These are phyloP conservation scores for Lathyrus oleraceus DNA, from an alignment of 306 rosid genomes.

Conservation along the genomic window DNA sequence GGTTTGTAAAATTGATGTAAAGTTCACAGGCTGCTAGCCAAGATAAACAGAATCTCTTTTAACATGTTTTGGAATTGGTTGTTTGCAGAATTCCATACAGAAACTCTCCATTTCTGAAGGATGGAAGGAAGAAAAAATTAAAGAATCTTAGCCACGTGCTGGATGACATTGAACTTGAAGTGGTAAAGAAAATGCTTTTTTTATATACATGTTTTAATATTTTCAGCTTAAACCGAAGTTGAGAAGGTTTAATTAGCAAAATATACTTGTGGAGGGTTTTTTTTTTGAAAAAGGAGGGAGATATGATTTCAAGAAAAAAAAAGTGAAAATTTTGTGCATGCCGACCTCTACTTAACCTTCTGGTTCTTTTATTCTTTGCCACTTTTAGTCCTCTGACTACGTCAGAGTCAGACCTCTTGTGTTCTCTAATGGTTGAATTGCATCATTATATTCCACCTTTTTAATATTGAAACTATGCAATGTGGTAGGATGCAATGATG, in stretches of 20 bases:
- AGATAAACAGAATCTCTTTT: background rate
- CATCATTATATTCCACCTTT: slow-evolving; percentile 24
- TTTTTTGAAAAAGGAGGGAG: background rate
- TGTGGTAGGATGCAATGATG: slow-evolving; percentile 66
- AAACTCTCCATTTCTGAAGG: slow-evolving; percentile 49
- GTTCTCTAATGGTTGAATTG: slow-evolving; percentile 17
- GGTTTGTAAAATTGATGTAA: slow-evolving; percentile 17
- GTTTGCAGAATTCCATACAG: slow-evolving; percentile 42
- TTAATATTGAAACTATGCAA: slow-evolving; percentile 26
- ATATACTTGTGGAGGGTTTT: background rate
- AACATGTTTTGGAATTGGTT: slow-evolving; percentile 28
- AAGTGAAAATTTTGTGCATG: background rate
- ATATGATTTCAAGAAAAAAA: background rate
- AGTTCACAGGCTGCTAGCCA: slow-evolving; percentile 19
- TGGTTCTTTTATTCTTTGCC: background rate
- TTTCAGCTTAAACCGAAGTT: slow-evolving; percentile 1
- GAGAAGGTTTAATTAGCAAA: background rate
- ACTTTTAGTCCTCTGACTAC: background rate
- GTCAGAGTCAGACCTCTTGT: background rate
- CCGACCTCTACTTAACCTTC: background rate
- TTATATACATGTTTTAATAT: background rate
- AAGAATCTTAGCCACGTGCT: slow-evolving; percentile 43
- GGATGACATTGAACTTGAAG: slow-evolving; percentile 66
- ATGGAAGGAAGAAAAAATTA: slow-evolving; percentile 43
- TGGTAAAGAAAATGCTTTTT: slow-evolving; percentile 50